Evolutionary conservation across 139 green algal species (phyloP), one percentile per base, ranked within the genome.

Genomic region (Chlamydomonas sphaeroides): DNA sequence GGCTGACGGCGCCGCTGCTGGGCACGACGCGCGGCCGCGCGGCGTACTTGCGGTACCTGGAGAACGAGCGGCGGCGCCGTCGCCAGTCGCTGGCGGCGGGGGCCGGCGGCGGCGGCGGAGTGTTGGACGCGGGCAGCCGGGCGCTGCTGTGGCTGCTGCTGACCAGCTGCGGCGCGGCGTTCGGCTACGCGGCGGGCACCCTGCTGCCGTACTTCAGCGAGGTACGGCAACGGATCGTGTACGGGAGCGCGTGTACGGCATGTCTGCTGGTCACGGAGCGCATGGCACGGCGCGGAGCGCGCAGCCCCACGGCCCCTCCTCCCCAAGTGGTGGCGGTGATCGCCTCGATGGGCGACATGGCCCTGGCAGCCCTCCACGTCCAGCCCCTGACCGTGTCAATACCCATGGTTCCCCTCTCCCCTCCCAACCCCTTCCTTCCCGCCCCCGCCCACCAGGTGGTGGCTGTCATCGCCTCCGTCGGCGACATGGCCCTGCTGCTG

Each of bases 121-220:
- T 53, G 65, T 28, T 72, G 48, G 77, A 75, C 65, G 18, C 48
- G 6, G 77, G 77, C 30, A n/a, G n/a, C 20, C 18, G 67, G 77
- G 66, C 78, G 26, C 56, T 72, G 20, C 69, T 88, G 66, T 83
- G 71, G 62, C 75, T 84, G 35, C 35, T 78, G 23, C 72, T 89
- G n/a, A 62, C 85, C 1, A 56, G 45, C 36, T 73, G 70, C 10
- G 77, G 42, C 1, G 77, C n/a, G n/a, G 66, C 48, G 48, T 84
- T 56, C 49, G 77, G 77, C 25, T 84, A 84, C 35, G 65, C 39
- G 25, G 77, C 77, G 5, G 77, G 77, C 28, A 61, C 39, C 28
- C 77, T 84, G 35, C 65, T 91, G 42, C 88, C 88, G 4, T 85
- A 79, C 35, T 92, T 86, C 53, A 61, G 56, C 35, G 78, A 79